phyloP scores from a whole-genome alignment of 176 grass and related monocot species.

The Carex myosuroides region DNA sequence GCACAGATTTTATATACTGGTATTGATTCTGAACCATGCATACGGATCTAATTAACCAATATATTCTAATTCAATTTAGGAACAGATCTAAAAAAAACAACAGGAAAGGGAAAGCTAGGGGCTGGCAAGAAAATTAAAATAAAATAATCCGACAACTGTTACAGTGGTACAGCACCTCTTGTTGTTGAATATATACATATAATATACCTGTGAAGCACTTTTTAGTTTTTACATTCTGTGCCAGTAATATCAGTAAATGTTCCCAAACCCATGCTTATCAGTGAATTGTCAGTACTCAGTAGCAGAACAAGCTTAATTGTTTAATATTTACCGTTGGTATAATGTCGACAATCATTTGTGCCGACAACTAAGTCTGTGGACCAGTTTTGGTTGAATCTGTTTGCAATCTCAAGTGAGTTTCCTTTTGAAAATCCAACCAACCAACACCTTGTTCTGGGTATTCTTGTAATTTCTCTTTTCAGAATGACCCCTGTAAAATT shows the following conservation, averaged over 20 bases:
- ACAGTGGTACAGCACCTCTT: neutral
- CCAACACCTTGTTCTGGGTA: conserved; percentile 63
- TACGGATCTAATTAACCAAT: neutral
- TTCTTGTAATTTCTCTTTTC: conserved; percentile 34
- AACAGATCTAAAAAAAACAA: neutral
- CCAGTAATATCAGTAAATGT: neutral
- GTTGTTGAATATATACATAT: neutral
- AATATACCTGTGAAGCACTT: neutral
- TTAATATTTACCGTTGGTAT: conserved; percentile 51
- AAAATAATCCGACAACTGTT: neutral
- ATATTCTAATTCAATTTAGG: neutral
- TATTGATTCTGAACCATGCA: neutral
- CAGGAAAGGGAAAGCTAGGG: neutral
- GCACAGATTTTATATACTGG: neutral
- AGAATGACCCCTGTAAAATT: conserved; percentile 61
- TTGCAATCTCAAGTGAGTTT: conserved; percentile 33
- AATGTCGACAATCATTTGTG: conserved; percentile 71
- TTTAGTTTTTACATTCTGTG: neutral
- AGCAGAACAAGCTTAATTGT: neutral
- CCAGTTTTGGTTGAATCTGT: conserved; percentile 68
- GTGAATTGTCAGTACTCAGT: too few relatives aligned
- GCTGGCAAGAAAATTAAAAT: neutral
- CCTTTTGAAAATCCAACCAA: conserved; percentile 45
- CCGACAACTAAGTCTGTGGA: conserved; percentile 55
- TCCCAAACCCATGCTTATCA: neutral